A percentile compares a stretch with the other conserved stretches of the same genome.
Conservation (phyloP, 1,284 basidiomycete species). For the Boletus smithii region DNA sequence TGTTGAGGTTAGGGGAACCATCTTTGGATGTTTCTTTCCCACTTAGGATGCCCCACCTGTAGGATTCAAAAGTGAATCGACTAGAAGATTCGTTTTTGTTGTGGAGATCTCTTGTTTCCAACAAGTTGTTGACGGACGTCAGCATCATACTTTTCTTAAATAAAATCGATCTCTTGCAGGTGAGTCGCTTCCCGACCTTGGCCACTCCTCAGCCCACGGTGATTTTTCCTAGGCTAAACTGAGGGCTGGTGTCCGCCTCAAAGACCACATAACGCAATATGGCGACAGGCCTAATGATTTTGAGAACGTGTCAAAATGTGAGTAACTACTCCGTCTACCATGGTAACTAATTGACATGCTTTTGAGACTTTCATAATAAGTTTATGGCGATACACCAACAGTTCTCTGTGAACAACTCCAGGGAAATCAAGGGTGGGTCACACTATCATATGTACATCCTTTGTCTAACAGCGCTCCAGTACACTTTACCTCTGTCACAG, state of each 20-base stretch:
- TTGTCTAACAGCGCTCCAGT: conserved; percentile 40
- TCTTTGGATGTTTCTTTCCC: neutral
- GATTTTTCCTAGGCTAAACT: conserved; percentile 52
- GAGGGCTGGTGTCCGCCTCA: conserved; percentile 68
- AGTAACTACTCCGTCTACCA: conserved; percentile 21
- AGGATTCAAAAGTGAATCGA: conserved; percentile 70
- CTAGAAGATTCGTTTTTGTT: conserved; percentile 71
- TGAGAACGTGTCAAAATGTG: conserved; percentile 68
- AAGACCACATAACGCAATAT: conserved; percentile 63
- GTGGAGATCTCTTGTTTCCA: conserved; percentile 66
- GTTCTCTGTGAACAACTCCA: conserved; percentile 61
- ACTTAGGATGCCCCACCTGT: conserved; percentile 8
- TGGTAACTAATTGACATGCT: conserved; percentile 8
- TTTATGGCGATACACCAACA: conserved; percentile 67
- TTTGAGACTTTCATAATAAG: conserved; percentile 66
- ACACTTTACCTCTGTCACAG: conserved; percentile 77
- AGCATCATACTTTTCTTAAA: conserved; percentile 77
- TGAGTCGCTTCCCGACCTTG: conserved; percentile 23
- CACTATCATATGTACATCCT: neutral
- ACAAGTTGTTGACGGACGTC: conserved; percentile 64
- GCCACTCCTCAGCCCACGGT: neutral
- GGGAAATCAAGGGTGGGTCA: conserved; percentile 64
- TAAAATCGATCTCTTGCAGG: conserved; percentile 72
- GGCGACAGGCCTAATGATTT: conserved; percentile 72
- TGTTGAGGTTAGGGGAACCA: conserved; percentile 49